Conservation (phyloP, 768 basidiomycete genomes). For the Lyophyllum semitale region DNA sequence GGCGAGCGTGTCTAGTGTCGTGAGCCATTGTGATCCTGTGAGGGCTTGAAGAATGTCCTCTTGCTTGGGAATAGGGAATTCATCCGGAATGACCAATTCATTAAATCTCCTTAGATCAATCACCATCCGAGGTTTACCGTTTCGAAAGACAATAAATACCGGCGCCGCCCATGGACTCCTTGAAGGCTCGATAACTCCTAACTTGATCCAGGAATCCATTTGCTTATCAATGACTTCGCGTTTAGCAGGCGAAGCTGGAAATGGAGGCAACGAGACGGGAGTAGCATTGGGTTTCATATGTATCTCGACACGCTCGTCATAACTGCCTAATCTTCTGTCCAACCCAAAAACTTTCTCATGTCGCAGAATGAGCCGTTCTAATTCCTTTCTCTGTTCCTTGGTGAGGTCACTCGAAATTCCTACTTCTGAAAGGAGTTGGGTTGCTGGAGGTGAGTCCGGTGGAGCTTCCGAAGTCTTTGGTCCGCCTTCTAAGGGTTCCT, state of each 20-base stretch:
- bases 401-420: background rate
- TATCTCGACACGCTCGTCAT: conserved; percentile 24
- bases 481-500: conserved; percentile 26
- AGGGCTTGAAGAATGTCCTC: background rate
- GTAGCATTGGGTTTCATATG: conserved; percentile 20
- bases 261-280: conserved; percentile 28
- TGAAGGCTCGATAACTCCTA: conserved; percentile 40
- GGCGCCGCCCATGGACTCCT: conserved; percentile 42
- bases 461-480: conserved; percentile 29
- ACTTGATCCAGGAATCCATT: conserved; percentile 30
- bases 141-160: too few species aligned
- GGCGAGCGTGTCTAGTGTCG: background rate
- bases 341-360: background rate
- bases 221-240: conserved; percentile 29
- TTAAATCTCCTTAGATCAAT: background rate
- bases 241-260: conserved; percentile 25
- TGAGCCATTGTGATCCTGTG: too few species aligned
- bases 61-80: background rate
- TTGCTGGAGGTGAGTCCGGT: conserved; percentile 10
- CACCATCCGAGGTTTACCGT: too few species aligned
- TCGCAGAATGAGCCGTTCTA: conserved; percentile 18
- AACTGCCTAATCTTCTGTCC: too few species aligned
- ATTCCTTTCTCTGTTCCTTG: background rate
- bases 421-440: background rate
- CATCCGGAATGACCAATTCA: background rate